These are phyloP conservation scores for Thecaphora frezii DNA, from an alignment of 1,284 basidiomycete species.

Conservation along the genomic window DNA sequence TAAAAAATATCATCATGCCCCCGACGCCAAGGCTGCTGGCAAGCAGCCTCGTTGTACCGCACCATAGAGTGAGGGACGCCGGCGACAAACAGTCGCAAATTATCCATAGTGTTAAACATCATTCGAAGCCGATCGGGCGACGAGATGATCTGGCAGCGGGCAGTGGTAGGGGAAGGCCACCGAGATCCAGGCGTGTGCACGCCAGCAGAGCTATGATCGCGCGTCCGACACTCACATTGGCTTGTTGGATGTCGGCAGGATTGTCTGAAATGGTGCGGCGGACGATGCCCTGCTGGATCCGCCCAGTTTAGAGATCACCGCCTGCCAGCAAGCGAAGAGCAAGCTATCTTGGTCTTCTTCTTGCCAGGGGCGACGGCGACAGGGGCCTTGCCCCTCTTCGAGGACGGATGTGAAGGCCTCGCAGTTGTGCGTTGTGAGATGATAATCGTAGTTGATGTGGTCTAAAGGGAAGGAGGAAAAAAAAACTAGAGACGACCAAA, in stretches of 20 bases:
- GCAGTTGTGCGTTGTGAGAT: too few relatives aligned
- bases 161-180: neutral
- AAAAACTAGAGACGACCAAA: too few relatives aligned
- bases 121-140: neutral
- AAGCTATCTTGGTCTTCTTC: conserved; percentile 34
- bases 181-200: neutral
- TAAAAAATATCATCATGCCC: conserved; percentile 2
- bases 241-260: too few relatives aligned
- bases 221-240: too few relatives aligned
- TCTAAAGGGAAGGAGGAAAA: too few relatives aligned
- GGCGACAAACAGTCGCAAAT: conserved; percentile 6
- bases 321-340: conserved; percentile 42
- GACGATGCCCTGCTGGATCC: neutral
- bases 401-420: conserved; percentile 19
- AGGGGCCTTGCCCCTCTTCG: conserved; percentile 9
- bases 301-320: conserved; percentile 6
- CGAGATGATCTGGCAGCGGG: neutral
- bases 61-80: neutral
- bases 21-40: conserved; percentile 3
- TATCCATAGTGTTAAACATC: conserved; percentile 2
- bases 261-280: neutral
- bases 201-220: too few relatives aligned
- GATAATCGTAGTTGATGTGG: too few relatives aligned
- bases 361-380: neutral
- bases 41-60: conserved; percentile 2